phyloP scores from a whole-genome alignment of 768 basidiomycete genomes.

The Suillus tomentosus region DNA sequence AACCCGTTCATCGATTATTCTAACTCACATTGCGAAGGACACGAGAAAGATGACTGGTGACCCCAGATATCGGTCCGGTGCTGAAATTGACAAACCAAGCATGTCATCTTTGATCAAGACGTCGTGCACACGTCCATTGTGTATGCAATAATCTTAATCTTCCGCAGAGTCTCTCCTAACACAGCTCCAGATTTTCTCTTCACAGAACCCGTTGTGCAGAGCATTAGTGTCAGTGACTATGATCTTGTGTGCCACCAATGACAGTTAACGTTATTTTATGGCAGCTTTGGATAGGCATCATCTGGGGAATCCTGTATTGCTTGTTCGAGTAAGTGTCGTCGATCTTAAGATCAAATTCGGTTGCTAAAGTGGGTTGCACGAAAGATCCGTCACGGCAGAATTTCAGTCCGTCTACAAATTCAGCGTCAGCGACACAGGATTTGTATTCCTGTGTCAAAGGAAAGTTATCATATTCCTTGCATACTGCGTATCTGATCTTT shows the following conservation, averaged over 20 bases:
- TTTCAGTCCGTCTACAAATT: slow-evolving; percentile 63
- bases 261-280: neutral
- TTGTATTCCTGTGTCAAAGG: slow-evolving; percentile 56
- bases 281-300: slow-evolving; percentile 67
- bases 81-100: slow-evolving; percentile 61
- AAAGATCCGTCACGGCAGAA: slow-evolving; percentile 55
- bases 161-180: slow-evolving; percentile 6
- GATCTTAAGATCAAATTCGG: neutral
- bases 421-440: slow-evolving; percentile 57
- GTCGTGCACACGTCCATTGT: slow-evolving; percentile 67
- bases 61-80: slow-evolving; percentile 54
- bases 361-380: neutral
- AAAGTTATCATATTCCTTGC: slow-evolving; percentile 29
- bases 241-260: neutral
- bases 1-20: slow-evolving; percentile 70
- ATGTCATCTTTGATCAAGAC: slow-evolving; percentile 61
- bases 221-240: slow-evolving; percentile 58
- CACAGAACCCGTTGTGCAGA: slow-evolving; percentile 68
- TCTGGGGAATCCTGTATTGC: slow-evolving; percentile 75
- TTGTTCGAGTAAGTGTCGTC: slow-evolving; percentile 50
- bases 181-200: slow-evolving; percentile 23
- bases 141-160: slow-evolving; percentile 42
- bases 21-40: slow-evolving; percentile 63
- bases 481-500: slow-evolving; percentile 8
- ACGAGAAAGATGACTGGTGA: slow-evolving; percentile 69